phyloP scores from a whole-genome alignment of 2,329 filamentous ascomycete species.

The Colletotrichum coccodes region DNA sequence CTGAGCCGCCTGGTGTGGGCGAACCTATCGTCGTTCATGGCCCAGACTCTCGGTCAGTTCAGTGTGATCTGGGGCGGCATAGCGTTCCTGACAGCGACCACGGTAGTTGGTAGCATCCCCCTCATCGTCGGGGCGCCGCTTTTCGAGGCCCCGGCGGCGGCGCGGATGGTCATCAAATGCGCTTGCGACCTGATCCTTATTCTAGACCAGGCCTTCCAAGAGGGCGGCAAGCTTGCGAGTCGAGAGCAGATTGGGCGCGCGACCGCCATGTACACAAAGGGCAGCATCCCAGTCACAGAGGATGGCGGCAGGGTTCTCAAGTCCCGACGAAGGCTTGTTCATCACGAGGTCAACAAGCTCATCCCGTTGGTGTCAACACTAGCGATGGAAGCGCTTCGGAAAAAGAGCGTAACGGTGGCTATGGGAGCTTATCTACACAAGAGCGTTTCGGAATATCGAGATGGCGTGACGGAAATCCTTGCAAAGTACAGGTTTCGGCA shows the following conservation, averaged over 20 bases:
- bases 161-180: slow-evolving; percentile 26
- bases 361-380: slow-evolving; percentile 1
- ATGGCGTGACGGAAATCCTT: not conserved
- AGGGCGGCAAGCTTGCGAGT: not conserved
- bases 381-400: slow-evolving; percentile 4
- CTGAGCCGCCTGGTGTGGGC: slow-evolving; percentile 36
- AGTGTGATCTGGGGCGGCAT: slow-evolving; percentile 30
- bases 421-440: not conserved
- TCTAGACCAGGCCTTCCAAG: slow-evolving; percentile 3
- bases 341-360: not conserved
- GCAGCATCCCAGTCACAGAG: not conserved
- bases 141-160: slow-evolving; percentile 18
- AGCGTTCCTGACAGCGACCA: slow-evolving; percentile 32
- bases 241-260: not conserved
- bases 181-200: slow-evolving; percentile 29
- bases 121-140: slow-evolving; percentile 19
- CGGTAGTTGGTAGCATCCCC: slow-evolving; percentile 36
- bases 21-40: slow-evolving; percentile 37
- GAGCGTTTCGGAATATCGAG: not conserved
- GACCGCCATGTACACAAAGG: not conserved
- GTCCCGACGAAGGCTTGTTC: not conserved
- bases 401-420: not conserved
- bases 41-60: slow-evolving; percentile 27
- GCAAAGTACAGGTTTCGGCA: not conserved
- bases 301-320: not conserved